Conservation (phyloP, 1,139 yeast species). For the Ogataea hybrid region DNA sequence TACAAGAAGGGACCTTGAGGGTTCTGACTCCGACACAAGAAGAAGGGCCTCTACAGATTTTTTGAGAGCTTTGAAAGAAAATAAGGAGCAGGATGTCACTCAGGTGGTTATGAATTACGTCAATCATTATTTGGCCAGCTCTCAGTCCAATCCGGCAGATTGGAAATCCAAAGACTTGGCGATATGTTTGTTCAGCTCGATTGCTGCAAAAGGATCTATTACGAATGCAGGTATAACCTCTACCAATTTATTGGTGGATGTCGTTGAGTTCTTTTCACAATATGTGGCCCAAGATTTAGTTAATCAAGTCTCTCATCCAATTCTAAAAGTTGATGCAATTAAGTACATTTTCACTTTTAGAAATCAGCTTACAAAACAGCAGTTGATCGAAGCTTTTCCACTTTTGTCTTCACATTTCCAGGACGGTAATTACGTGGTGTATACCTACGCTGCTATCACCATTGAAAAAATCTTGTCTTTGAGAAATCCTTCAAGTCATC, state of each 20-base stretch:
- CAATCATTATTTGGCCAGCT: conserved; percentile 57
- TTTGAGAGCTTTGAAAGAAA: conserved; percentile 79
- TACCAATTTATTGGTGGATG: conserved; percentile 80
- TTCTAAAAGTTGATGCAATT: conserved; percentile 87
- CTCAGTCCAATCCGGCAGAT: conserved; percentile 40
- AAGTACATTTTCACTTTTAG: conserved; percentile 87
- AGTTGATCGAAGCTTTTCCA: conserved; percentile 78
- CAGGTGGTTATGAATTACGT: conserved; percentile 77
- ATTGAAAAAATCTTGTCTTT: conserved; percentile 84
- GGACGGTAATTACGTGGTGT: conserved; percentile 73
- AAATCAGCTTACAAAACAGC: conserved; percentile 87
- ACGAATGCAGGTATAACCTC: conserved; percentile 88
- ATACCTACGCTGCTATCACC: conserved; percentile 91
- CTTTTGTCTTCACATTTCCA: conserved; percentile 66
- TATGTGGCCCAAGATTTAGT: conserved; percentile 82
- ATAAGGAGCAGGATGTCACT: conserved; percentile 73
- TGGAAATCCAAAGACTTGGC: conserved; percentile 93
- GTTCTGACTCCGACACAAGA: conserved; percentile 90
- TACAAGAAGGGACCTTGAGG: conserved; percentile 91
- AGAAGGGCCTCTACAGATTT: conserved; percentile 91
- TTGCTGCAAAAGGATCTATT: conserved; percentile 87
- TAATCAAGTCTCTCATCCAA: conserved; percentile 54
- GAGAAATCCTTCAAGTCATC: conserved; percentile 47
- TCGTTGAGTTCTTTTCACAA: conserved; percentile 76
- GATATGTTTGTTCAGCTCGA: conserved; percentile 77